phyloP scores from a whole-genome alignment of 176 grass and related monocot species.

The Cenchrus fungigraminus region DNA sequence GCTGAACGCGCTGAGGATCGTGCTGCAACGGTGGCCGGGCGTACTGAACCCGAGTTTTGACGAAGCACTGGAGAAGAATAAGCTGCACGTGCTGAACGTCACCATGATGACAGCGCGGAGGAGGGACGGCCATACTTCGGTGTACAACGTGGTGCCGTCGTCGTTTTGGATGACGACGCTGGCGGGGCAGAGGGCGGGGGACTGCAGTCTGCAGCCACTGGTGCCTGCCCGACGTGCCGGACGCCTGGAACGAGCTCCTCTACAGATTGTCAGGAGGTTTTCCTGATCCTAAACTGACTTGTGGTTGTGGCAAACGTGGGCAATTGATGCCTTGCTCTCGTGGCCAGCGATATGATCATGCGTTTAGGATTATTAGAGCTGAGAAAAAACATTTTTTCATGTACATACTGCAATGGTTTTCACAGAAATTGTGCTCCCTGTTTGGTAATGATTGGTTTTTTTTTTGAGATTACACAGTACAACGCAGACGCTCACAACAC shows the following conservation, averaged over 20 bases:
- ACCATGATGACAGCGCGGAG: conserved; percentile 61
- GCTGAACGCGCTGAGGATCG: conserved; percentile 35
- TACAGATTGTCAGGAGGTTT: conserved; percentile 35
- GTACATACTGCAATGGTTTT: too few species aligned
- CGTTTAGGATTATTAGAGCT: too few species aligned
- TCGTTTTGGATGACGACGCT: not conserved
- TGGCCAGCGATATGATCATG: not conserved
- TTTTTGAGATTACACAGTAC: too few species aligned
- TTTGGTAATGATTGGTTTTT: too few species aligned
- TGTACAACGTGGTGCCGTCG: conserved; percentile 38
- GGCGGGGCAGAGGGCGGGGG: conserved; percentile 31
- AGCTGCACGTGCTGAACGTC: conserved; percentile 48
- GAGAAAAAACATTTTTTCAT: too few species aligned
- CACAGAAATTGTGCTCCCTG: too few species aligned
- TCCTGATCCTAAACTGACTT: not conserved
- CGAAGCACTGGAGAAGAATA: not conserved
- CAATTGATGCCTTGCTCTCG: not conserved
- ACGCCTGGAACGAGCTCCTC: conserved; percentile 71
- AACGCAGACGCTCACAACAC: too few species aligned
- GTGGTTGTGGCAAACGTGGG: not conserved
- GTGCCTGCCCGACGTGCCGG: conserved; percentile 75
- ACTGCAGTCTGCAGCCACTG: conserved; percentile 61
- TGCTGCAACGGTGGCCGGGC: conserved; percentile 39
- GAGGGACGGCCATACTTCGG: conserved; percentile 60
- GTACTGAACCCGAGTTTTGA: conserved; percentile 38